These are phyloP conservation scores for Allium sativum DNA, from an alignment of 106 monocot species.

Conservation along the genomic window DNA sequence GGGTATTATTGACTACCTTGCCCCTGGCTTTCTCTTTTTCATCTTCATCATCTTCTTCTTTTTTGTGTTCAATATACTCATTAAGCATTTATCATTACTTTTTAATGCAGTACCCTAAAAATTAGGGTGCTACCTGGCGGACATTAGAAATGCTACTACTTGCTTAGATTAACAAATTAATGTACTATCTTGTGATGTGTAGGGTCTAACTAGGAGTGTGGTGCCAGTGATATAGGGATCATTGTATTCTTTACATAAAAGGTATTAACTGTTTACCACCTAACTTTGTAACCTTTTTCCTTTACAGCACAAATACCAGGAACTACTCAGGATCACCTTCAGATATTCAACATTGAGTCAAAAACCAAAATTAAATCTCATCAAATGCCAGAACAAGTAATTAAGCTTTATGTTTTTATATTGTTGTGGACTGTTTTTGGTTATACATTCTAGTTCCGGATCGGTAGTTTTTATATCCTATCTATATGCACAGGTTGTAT, in stretches of 20 bases:
- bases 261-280: not conserved
- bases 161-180: not conserved
- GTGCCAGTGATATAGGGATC: no score
- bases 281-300: not conserved
- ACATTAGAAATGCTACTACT: not conserved
- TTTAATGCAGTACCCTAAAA: not conserved
- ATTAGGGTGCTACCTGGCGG: not conserved
- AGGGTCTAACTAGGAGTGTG: not conserved
- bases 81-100: no score
- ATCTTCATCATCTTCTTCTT: no score
- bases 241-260: not conserved
- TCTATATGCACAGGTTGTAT: constrained; percentile 58
- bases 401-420: not conserved
- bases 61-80: no score
- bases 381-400: constrained; percentile 98
- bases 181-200: not conserved
- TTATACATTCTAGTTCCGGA: not conserved
- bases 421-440: not conserved
- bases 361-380: constrained; percentile 89
- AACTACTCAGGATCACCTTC: constrained; percentile 88
- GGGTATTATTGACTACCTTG: no score
- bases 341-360: constrained; percentile 91
- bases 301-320: constrained; percentile 84
- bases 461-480: not conserved
- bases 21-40: no score